Base-by-base conservation (phyloP, 305 asterid genomes). In the Fraxinus sp. region DNA sequence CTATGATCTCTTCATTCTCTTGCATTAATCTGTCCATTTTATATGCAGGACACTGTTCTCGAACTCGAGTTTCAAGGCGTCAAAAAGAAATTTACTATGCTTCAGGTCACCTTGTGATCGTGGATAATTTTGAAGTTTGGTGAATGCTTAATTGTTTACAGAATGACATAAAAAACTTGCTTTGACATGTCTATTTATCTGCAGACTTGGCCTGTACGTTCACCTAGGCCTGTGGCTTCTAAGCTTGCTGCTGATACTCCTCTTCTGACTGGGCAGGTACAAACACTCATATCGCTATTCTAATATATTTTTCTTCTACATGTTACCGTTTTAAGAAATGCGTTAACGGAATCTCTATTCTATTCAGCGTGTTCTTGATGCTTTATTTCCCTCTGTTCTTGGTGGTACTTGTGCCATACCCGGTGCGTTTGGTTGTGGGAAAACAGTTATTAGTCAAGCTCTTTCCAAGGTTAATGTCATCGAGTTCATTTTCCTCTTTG, bases 391-490 rank as follows among this genome's bases (percentile, higher is more conserved):
- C 43, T 96, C 99, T 0, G 98, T 96, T 87, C 99, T 96, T 89
- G 99, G 99, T 84, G 99, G 99, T 84, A 96, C 99, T 83, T 96
- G 99, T 93, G 99, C 99, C 83, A 96, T 96, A 80, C 99, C 99
- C 79, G 99, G 99, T 86, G 99, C 99, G 26, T 96, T 96, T 92
- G 98, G 99, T 74, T 96, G 99, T 90, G 99, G 99, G 30, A 96
- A 96, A 89, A 96, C 99, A 74, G 98, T 96, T 85, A 95, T 96
- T 86, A 96, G 99, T 92, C 99, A 96, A 86, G 99, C 99, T 52
- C 98, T 96, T 80, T 96, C 99, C 46, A 96, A 96, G 98, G 99
- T 88, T 84, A 90, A 57, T 80, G 78, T 85, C 86, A 55, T 80
- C 28, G 71, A 72, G 79, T 89, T 83, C 85, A 77, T 81, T 20